phyloP scores from a whole-genome alignment of 1,284 basidiomycete species.

The Boletellus deceptivus region DNA sequence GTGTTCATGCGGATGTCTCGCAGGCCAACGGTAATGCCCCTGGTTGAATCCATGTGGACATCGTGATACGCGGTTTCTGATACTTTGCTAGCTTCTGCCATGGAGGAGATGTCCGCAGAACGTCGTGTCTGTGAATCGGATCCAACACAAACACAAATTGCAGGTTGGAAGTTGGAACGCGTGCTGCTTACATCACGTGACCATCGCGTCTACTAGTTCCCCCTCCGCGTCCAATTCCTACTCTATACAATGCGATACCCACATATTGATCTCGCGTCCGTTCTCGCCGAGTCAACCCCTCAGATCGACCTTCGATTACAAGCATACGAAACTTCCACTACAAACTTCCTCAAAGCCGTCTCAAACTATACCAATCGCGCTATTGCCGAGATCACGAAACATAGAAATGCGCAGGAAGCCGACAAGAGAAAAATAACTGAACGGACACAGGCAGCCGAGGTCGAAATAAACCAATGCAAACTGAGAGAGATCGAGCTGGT shows the following conservation, averaged over 20 bases:
- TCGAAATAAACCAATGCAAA: conserved; percentile 69
- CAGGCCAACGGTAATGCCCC: conserved; percentile 45
- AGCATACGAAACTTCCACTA: conserved; percentile 60
- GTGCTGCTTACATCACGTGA: conserved; percentile 21
- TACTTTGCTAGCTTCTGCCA: conserved; percentile 9
- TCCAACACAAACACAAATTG: not conserved
- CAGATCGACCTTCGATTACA: conserved; percentile 63
- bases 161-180: conserved; percentile 2
- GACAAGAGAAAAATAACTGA: conserved; percentile 63
- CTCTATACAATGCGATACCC: conserved; percentile 42
- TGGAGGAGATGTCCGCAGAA: conserved; percentile 2
- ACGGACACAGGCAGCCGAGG: conserved; percentile 53
- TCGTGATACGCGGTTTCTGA: conserved; percentile 37
- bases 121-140: not conserved
- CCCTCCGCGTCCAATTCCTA: too few species aligned
- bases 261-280: conserved; percentile 59
- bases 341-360: conserved; percentile 68
- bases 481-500: conserved; percentile 70
- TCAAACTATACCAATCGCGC: conserved; percentile 65
- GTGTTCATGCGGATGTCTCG: conserved; percentile 68
- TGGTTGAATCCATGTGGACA: conserved; percentile 72
- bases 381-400: conserved; percentile 59
- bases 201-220: conserved; percentile 8
- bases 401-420: conserved; percentile 50
- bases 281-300: conserved; percentile 56